Percentiles rank a stretch among this genome's conserved stretches.
Evolutionary conservation across 495 filamentous ascomycete species (phyloP).

Genomic region (Bacidia rubella): DNA sequence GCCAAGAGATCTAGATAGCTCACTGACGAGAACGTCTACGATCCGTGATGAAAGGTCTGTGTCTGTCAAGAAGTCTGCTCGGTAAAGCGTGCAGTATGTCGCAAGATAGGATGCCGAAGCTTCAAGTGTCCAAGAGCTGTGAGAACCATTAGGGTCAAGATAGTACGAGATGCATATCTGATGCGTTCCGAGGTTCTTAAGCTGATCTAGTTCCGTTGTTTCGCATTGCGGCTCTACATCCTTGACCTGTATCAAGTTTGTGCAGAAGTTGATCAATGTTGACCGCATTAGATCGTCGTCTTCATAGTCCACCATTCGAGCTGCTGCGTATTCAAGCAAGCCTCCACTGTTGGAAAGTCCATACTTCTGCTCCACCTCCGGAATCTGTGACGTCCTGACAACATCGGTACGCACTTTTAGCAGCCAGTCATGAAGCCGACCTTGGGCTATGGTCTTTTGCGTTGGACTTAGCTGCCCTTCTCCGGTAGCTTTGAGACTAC

Average conservation of each 20-base stretch:
- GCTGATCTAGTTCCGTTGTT: conserved; percentile 37
- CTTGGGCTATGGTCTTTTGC: conserved; percentile 66
- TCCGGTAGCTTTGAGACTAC: conserved; percentile 32
- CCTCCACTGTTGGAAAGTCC: conserved; percentile 32
- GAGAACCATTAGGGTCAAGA: conserved; percentile 35
- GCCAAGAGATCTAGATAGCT: not conserved
- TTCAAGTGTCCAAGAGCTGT: conserved; percentile 38
- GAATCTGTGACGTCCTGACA: conserved; percentile 42
- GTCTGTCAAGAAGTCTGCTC: conserved; percentile 36
- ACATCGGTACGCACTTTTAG: conserved; percentile 52
- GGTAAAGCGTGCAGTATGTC: conserved; percentile 40
- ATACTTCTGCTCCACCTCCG: conserved; percentile 46
- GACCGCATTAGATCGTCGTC: conserved; percentile 70
- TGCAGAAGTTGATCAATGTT: conserved; percentile 63
- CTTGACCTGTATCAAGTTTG: conserved; percentile 39
- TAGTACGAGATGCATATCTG: conserved; percentile 36
- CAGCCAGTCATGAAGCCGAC: conserved; percentile 56
- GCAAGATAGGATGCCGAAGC: conserved; percentile 44
- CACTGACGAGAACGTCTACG: not conserved
- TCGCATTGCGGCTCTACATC: conserved; percentile 1
- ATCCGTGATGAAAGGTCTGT: not conserved
- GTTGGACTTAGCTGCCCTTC: conserved; percentile 37
- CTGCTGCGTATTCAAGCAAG: conserved; percentile 59
- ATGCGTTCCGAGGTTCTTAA: conserved; percentile 39
- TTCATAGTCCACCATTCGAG: conserved; percentile 56